A percentile compares a stretch with the other conserved stretches of the same genome.
Evolutionary conservation across 371 early-diverging fungal genomes (phyloP).

Genomic region (Rhizopus stolonifer): DNA sequence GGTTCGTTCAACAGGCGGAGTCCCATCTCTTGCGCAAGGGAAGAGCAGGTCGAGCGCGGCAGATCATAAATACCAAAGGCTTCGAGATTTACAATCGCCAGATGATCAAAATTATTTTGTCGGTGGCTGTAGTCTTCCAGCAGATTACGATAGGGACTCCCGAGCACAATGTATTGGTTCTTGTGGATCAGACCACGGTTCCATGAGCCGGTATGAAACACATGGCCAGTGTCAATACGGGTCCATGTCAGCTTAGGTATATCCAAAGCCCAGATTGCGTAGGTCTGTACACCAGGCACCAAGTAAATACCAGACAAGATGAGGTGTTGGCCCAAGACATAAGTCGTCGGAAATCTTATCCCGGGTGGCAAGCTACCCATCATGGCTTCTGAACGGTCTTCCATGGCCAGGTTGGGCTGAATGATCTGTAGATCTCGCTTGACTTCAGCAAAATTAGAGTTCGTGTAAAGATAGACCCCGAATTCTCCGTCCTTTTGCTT

Average conservation of each 20-base stretch:
- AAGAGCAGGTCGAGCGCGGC: conserved; percentile 44
- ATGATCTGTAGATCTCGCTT: conserved; percentile 74
- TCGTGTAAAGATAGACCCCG: conserved; percentile 68
- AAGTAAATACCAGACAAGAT: conserved; percentile 73
- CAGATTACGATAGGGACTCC: conserved; percentile 68
- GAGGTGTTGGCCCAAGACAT: conserved; percentile 65
- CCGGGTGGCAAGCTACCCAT: conserved; percentile 69
- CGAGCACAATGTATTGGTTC: conserved; percentile 72
- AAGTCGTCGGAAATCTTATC: conserved; percentile 71
- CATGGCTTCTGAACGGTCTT: conserved; percentile 63
- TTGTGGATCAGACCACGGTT: conserved; percentile 69
- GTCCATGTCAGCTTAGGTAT: conserved; percentile 61
- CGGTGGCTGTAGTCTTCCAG: conserved; percentile 79
- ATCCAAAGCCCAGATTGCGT: conserved; percentile 73
- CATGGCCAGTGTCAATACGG: conserved; percentile 64
- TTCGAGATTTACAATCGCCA: conserved; percentile 66
- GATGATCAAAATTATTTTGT: conserved; percentile 66
- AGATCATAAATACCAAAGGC: conserved; percentile 63
- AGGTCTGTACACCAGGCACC: conserved; percentile 62
- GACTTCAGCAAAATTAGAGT: conserved; percentile 80
- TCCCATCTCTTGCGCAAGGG: conserved; percentile 59
- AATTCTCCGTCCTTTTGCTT: neutral
- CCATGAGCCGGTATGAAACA: conserved; percentile 72
- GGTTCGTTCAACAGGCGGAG: conserved; percentile 61
- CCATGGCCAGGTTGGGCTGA: conserved; percentile 34